Percentiles rank a stretch among this genome's conserved stretches.
Evolutionary conservation across 164 flowering plant genomes (phyloP).

Genomic region (Malania oleifera): DNA sequence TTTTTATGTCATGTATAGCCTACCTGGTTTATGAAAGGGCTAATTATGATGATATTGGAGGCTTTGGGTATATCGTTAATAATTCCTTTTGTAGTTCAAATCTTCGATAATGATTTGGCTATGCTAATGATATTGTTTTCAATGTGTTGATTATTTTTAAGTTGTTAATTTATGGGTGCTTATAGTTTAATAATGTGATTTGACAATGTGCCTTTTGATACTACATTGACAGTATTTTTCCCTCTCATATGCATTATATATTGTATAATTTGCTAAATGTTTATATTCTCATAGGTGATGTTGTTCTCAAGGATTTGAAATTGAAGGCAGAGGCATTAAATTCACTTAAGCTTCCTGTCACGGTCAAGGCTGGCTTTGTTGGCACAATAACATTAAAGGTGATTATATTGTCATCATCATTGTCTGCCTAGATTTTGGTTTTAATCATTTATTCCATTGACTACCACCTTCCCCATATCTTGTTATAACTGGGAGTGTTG

Average conservation of each 20-base stretch:
- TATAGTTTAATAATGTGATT: not conserved
- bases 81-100: too few species aligned
- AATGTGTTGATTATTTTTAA: not conserved
- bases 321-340: constrained; percentile 96
- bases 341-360: constrained; percentile 85
- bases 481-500: too few species aligned
- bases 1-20: too few species aligned
- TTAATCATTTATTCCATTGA: not conserved
- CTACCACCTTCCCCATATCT: too few species aligned
- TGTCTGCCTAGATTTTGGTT: not conserved
- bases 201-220: not conserved
- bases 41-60: too few species aligned
- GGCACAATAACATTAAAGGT: constrained; percentile 96
- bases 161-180: not conserved
- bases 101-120: too few species aligned
- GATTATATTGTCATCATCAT: constrained; percentile 7
- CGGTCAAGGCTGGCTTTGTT: constrained; percentile 93
- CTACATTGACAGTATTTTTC: not conserved
- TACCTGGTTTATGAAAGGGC: too few species aligned
- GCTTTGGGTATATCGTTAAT: too few species aligned
- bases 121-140: not conserved
- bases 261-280: not conserved
- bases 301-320: constrained; percentile 89
- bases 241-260: not conserved
- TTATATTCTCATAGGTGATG: constrained; percentile 60